Percentiles rank a stretch among this genome's conserved stretches.
Evolutionary conservation across 73 alveolate species (phyloP).

Genomic region (Paramecium tetraurelia): DNA sequence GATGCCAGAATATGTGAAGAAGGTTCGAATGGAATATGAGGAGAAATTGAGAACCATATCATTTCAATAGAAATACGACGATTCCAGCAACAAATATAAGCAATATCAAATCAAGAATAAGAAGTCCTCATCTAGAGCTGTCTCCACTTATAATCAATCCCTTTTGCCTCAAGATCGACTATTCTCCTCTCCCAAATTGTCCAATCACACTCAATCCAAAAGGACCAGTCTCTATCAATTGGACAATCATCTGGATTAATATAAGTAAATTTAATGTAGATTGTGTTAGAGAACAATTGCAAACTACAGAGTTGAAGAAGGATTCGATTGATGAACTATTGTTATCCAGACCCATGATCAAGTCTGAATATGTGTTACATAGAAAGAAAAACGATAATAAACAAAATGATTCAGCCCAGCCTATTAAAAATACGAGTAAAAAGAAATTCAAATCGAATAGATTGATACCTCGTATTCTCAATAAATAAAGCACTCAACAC

Average conservation of each 20-base stretch:
- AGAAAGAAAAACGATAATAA: neutral
- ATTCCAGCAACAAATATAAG: neutral
- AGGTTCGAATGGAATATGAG: constrained; percentile 24
- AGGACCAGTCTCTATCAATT: neutral
- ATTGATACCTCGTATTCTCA: neutral
- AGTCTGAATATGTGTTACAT: neutral
- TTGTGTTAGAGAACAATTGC: neutral
- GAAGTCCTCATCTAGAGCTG: constrained; percentile 23
- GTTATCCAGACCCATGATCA: neutral
- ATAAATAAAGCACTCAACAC: neutral
- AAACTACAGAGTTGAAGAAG: neutral
- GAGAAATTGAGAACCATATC: neutral
- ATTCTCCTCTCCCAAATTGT: neutral
- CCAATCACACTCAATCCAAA: neutral
- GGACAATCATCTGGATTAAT: neutral
- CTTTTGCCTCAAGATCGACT: neutral
- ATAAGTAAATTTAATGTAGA: neutral
- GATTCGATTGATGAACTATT: neutral
- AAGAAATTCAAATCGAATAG: neutral
- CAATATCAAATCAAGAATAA: neutral
- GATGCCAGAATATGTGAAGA: constrained; percentile 49
- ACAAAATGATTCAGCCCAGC: neutral
- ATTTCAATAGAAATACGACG: neutral
- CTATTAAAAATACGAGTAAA: neutral
- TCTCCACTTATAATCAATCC: neutral